Conservation (phyloP, 805 yeast genomes). For the Allodekkera sacchari region DNA sequence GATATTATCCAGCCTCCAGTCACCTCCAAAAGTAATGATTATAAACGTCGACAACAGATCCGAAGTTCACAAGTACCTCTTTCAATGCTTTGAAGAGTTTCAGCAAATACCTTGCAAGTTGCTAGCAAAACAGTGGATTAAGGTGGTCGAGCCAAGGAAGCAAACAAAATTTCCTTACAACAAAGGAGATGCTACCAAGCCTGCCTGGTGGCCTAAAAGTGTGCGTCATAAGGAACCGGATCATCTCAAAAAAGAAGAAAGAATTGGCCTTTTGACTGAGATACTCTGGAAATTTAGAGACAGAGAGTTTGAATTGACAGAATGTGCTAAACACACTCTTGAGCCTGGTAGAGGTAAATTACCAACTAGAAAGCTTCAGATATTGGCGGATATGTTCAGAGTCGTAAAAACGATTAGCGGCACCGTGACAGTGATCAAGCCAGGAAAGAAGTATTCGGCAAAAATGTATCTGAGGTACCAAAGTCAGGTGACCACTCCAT, state of each 20-base stretch:
- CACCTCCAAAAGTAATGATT: slow-evolving; percentile 7
- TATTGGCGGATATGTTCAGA: slow-evolving; percentile 19
- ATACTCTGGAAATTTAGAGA: slow-evolving; percentile 25
- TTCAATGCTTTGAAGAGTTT: slow-evolving; percentile 27
- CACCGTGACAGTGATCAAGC: slow-evolving; percentile 17
- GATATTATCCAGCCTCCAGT: too few relatives aligned
- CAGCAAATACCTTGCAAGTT: slow-evolving; percentile 51
- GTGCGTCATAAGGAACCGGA: slow-evolving; percentile 67
- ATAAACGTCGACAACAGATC: slow-evolving; percentile 13
- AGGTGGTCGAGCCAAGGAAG: slow-evolving; percentile 54
- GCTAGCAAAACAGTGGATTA: slow-evolving; percentile 63
- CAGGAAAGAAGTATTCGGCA: slow-evolving; percentile 24
- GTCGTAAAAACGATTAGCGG: slow-evolving; percentile 9
- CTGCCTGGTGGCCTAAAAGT: slow-evolving; percentile 63
- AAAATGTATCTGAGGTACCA: slow-evolving; percentile 13
- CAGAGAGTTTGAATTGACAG: slow-evolving; percentile 13
- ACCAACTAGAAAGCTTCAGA: slow-evolving; percentile 11
- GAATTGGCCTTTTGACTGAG: slow-evolving; percentile 40
- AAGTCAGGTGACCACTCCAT: too few relatives aligned
- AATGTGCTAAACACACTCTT: slow-evolving; percentile 16
- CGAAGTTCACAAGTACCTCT: slow-evolving; percentile 17
- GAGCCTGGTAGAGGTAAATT: slow-evolving; percentile 7
- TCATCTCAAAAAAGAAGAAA: slow-evolving; percentile 52
- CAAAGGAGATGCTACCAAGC: slow-evolving; percentile 37
- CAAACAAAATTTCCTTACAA: slow-evolving; percentile 60